Evolutionary conservation across 2,329 filamentous ascomycete species (phyloP), one percentile per base, ranked within the genome.

Genomic region (Thyridium curvatum): DNA sequence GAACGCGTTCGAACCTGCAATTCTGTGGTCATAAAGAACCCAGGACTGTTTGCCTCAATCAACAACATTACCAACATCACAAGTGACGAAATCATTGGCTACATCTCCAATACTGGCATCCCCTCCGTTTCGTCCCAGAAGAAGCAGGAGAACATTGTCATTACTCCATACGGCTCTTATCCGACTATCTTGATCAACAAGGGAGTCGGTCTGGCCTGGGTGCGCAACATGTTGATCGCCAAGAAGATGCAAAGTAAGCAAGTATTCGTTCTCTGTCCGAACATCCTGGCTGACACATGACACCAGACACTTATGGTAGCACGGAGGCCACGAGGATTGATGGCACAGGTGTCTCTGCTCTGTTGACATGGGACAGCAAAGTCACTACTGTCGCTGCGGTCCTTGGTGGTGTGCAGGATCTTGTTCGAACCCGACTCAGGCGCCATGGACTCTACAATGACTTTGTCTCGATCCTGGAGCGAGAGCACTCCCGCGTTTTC

Each of bases 351-450:
- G 56, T 64, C 14, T 64, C 62, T 2, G 58, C 60, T 2, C 56
- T 67, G 5, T 50, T 67, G 3, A 64, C 61, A 1, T 68, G 65
- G 64, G 64, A 67, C 37, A 66, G 62, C 45, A 68, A 68, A 39
- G 49, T 67, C 8, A 61, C 61, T 9, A 68, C 62, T 0, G 62
- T 66, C 1, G 50, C 58, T 14, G 56, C 64, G 0, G 48, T 67
- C 0, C 46, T 66, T 4, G 63, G 62, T 2, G 64, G 64, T 1
- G 60, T 64, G 1, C 46, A 49, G 10, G 56, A 64, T 32, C 48
- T 65, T 16, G 63, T 64, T 4, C 53, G 62, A 4, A 44, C 60
- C 32, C 57, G 53, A 39, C 62, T 65, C 59, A 58, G 56, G 46
- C 39, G 42, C 0, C 60, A 66, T 15, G 53, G 54, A 2, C 55